phyloP scores from a whole-genome alignment of 2,329 filamentous ascomycete genomes.

The Truncatella angustata region DNA sequence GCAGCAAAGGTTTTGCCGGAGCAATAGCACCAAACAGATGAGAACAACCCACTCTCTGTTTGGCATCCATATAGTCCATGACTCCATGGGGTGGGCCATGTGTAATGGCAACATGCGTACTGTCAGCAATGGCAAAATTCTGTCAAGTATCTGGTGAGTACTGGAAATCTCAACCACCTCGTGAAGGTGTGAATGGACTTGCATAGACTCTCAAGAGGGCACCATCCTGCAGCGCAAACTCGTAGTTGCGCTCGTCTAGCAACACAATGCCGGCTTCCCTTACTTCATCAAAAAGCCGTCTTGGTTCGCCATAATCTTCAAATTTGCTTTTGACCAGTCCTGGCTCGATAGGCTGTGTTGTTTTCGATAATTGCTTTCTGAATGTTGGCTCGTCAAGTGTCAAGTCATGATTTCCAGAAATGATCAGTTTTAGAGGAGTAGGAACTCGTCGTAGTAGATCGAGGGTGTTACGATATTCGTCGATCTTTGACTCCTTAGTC shows the following conservation, averaged over 20 bases:
- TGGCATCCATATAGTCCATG: conserved; percentile 38
- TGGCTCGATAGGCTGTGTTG: conserved; percentile 2
- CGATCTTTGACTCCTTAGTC: conserved; percentile 38
- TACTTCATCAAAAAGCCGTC: conserved; percentile 36
- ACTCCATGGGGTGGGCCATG: conserved; percentile 54
- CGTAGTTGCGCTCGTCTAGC: conserved; percentile 49
- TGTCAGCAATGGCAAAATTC: conserved; percentile 30
- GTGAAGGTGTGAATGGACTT: conserved; percentile 50
- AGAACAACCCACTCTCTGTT: conserved; percentile 38
- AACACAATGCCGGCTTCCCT: conserved; percentile 40
- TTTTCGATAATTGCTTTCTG: conserved; percentile 15
- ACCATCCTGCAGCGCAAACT: conserved; percentile 48
- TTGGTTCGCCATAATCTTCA: conserved; percentile 36
- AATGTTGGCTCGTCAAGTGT: conserved; percentile 35
- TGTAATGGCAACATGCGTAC: conserved; percentile 47
- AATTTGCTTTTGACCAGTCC: conserved; percentile 30
- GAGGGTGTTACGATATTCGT: conserved; percentile 40
- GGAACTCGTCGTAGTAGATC: conserved; percentile 38
- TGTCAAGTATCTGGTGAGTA: conserved; percentile 39
- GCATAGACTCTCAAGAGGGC: conserved; percentile 48
- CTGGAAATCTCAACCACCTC: conserved; percentile 48
- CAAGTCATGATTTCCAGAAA: conserved; percentile 56
- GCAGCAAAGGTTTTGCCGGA: conserved; percentile 41
- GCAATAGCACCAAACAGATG: conserved; percentile 45
- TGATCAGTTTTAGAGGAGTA: conserved; percentile 51